Percentiles rank a stretch among this genome's conserved stretches.
Evolutionary conservation across 1,284 basidiomycete species (phyloP).

Genomic region (Xanthoconium separans): DNA sequence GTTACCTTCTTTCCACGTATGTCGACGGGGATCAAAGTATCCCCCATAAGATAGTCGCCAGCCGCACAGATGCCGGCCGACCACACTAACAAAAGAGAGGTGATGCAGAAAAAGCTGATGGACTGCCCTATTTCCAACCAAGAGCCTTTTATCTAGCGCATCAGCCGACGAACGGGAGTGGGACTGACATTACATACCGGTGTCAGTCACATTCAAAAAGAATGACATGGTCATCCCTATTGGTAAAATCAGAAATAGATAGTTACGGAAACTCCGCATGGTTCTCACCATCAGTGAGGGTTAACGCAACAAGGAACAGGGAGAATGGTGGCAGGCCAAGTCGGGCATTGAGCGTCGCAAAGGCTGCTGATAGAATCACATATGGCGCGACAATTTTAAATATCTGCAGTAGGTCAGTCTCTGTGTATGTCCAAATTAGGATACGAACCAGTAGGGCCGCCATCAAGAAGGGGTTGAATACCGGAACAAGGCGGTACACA

Average conservation of each 20-base stretch:
- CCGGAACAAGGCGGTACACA: conserved; percentile 84
- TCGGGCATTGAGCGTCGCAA: conserved; percentile 66
- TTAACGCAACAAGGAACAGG: conserved; percentile 71
- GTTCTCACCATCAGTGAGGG: conserved; percentile 67
- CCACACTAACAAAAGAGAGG: conserved; percentile 77
- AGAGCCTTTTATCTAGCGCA: conserved; percentile 46
- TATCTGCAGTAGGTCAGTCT: conserved; percentile 43
- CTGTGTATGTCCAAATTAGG: background rate
- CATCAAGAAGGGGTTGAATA: conserved; percentile 90
- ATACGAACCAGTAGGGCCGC: conserved; percentile 59
- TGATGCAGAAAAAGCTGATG: conserved; percentile 86
- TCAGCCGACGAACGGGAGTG: conserved; percentile 15
- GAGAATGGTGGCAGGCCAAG: conserved; percentile 74
- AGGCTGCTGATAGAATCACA: conserved; percentile 67
- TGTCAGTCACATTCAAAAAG: conserved; percentile 82
- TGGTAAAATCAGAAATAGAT: conserved; percentile 7
- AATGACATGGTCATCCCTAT: conserved; percentile 79
- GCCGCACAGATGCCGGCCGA: conserved; percentile 71
- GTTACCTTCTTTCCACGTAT: conserved; percentile 22
- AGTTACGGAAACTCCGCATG: background rate
- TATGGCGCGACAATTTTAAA: conserved; percentile 86
- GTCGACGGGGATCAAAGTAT: conserved; percentile 22
- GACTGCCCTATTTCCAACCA: conserved; percentile 92
- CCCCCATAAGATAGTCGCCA: conserved; percentile 64
- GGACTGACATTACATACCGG: conserved; percentile 43